Percentiles rank a stretch among this genome's conserved stretches.
Conservation (phyloP, 345 rosid species). For the Gossypium arboreum region DNA sequence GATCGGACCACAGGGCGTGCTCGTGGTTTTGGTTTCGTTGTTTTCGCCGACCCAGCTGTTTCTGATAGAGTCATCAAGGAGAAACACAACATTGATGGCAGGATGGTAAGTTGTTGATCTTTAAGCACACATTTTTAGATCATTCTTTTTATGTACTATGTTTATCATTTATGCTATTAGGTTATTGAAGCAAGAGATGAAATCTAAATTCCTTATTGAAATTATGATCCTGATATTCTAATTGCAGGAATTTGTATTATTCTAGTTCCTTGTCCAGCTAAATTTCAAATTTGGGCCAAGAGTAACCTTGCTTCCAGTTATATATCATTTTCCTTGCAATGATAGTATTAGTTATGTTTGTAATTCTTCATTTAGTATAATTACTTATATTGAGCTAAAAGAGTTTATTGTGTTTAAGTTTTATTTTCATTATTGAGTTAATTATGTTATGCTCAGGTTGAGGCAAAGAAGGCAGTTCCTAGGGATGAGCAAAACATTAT, state of each 20-base stretch:
- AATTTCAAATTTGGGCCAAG: too few species aligned
- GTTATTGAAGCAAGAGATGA: constrained; percentile 9
- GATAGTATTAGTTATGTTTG: constrained; percentile 6
- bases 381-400: constrained; percentile 4
- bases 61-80: constrained; percentile 85
- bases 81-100: constrained; percentile 89
- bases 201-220: constrained; percentile 19
- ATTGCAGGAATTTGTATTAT: constrained; percentile 30
- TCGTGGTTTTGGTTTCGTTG: constrained; percentile 96
- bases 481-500: constrained; percentile 68
- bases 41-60: constrained; percentile 82
- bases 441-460: constrained; percentile 43
- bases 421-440: constrained; percentile 22
- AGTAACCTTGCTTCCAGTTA: constrained; percentile 6
- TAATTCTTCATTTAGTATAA: neutral
- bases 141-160: neutral
- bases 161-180: constrained; percentile 4
- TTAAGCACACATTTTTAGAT: constrained; percentile 5
- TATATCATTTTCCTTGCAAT: constrained; percentile 11
- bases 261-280: constrained; percentile 25
- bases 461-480: constrained; percentile 84
- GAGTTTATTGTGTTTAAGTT: constrained; percentile 5
- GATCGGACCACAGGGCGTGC: constrained; percentile 67
- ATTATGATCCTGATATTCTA: constrained; percentile 30
- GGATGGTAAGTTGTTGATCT: constrained; percentile 56